These are phyloP conservation scores for Gossypioides kirkii DNA, from an alignment of 345 rosid genomes.

Conservation along the genomic window DNA sequence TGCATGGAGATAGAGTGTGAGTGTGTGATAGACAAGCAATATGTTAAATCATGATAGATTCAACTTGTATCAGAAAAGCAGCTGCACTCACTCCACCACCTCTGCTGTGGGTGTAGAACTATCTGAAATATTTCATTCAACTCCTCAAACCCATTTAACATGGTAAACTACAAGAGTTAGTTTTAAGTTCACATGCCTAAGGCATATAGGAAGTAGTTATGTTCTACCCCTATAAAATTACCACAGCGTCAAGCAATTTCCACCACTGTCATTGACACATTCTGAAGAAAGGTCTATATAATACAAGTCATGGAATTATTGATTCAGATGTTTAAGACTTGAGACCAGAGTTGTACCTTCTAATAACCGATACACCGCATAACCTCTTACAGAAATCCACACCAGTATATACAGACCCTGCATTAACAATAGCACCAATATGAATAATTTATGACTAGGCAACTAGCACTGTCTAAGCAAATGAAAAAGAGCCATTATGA, in stretches of 20 bases:
- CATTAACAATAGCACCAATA: conserved; percentile 8
- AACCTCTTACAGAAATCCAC: conserved; percentile 98
- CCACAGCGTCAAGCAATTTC: not conserved
- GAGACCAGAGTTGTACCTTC: conserved; percentile 58
- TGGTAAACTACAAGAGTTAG: not conserved
- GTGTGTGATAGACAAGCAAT: not conserved
- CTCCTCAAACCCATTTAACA: not conserved
- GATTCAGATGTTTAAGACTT: conserved; percentile 2
- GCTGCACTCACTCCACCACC: not conserved
- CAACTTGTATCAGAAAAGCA: not conserved
- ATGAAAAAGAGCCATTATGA: conserved; percentile 4
- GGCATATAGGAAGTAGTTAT: not conserved
- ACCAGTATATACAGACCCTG: conserved; percentile 97
- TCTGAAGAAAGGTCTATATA: not conserved
- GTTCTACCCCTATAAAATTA: not conserved
- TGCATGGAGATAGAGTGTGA: not conserved
- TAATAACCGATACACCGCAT: conserved; percentile 92
- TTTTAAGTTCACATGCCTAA: not conserved
- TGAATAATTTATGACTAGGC: not conserved
- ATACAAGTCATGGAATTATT: not conserved
- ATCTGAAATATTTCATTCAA: not conserved
- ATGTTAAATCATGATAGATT: not conserved
- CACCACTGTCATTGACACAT: conserved; percentile 28
- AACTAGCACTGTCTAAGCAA: not conserved
- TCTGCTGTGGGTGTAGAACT: not conserved